Base-by-base conservation (phyloP, 345 rosid species). In the Euphorbia lathyris region DNA sequence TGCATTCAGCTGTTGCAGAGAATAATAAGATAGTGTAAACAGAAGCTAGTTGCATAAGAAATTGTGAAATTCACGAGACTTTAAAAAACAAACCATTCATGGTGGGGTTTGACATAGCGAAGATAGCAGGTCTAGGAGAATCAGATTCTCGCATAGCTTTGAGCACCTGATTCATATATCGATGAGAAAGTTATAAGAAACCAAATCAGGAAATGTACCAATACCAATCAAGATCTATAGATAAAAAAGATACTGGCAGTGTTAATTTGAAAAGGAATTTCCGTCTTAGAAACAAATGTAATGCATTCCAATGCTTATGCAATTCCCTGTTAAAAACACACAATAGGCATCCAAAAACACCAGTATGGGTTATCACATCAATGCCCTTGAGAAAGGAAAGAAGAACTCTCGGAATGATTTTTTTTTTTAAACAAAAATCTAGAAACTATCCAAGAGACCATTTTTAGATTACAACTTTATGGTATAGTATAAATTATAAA, bases 101-200 rank as follows among this genome's bases (percentile, higher is more conserved):
- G 61, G 99, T 95, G 72, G 99, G 98, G 81, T 92, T 95, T 12
- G 98, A 95, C 99, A 95, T 92, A 42, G 99, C 96, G 83, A 95
- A 95, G 76, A 95, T 90, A 66, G 97, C 97, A 13, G 97, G 99
- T 79, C 83, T 95, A 69, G 80, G 69, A 57, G 97, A 95, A 72
- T 84, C 89, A 47, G 98, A 95, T 62, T 86, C 91, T 71, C 77
- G 78, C 99, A 88, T 87, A 14, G 98, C 97, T 82, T 81, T 90
- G 20, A 95, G 98, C 72, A 95, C 97, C 98, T 95, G 82, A 61
- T 76, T 75, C 70, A 73, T 45, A 52, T 67, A 65, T 50, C 67
- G 77, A 78, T 50, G 29, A 34, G 69, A 34, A 57, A 53, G 56
- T 60, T 34, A 12, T 52, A 26, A 69, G 51, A 48, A 69, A 68